phyloP scores from a whole-genome alignment of 192 early-diverging fungal genomes.

The Backusella tuberculispora region DNA sequence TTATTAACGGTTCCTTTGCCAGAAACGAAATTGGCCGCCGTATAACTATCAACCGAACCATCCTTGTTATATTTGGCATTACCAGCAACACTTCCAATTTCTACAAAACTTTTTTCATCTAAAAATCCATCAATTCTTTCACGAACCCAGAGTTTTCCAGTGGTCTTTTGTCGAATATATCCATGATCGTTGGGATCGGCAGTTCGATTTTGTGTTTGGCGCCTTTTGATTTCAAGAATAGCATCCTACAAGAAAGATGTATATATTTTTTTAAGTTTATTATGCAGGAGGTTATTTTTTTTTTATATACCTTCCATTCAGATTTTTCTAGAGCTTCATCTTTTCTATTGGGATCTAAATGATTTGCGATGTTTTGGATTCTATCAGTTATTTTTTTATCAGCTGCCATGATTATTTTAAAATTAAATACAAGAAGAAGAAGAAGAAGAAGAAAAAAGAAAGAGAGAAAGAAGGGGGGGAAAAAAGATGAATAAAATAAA shows the following conservation, averaged over 20 bases:
- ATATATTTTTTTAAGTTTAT: neutral
- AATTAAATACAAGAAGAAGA: neutral
- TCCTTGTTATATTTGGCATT: constrained; percentile 35
- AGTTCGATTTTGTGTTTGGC: constrained; percentile 23
- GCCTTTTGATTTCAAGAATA: constrained; percentile 26
- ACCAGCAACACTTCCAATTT: constrained; percentile 41
- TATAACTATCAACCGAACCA: constrained; percentile 16
- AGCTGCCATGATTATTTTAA: neutral
- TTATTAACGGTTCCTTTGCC: constrained; percentile 32
- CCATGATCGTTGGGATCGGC: constrained; percentile 31
- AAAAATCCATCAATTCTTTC: constrained; percentile 38
- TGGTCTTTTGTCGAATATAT: constrained; percentile 43
- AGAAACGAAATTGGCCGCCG: constrained; percentile 36
- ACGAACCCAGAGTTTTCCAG: constrained; percentile 38
- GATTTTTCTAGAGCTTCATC: constrained; percentile 38
- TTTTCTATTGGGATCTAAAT: neutral
- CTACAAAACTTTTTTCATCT: constrained; percentile 36
- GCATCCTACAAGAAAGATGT: constrained; percentile 28
- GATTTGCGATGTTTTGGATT: constrained; percentile 12
- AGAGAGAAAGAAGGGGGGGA: neutral
- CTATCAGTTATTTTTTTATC: constrained; percentile 15
- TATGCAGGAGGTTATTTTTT: neutral
- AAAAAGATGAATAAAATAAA: neutral
- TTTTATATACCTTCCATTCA: constrained; percentile 38
- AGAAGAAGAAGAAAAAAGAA: constrained; percentile 3